Conservation (phyloP, 164 flowering plant genomes). For the Sedum album region DNA sequence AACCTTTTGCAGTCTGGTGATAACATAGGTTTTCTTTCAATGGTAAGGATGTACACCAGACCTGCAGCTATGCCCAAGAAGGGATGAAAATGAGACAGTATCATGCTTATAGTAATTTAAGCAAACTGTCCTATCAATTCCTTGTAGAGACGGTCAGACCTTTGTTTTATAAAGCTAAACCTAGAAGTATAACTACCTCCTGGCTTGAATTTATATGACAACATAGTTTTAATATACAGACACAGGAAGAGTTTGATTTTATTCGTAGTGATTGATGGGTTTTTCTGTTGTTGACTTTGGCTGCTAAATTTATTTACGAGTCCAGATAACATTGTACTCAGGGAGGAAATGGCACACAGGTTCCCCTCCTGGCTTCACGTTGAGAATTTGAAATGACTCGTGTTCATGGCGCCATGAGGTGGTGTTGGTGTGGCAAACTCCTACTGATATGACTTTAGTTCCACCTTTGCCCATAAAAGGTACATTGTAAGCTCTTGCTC, state of each 20-base stretch:
- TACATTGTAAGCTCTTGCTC: background rate
- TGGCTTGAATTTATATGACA: background rate
- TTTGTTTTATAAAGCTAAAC: background rate
- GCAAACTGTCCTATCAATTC: background rate
- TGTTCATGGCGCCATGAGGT: slow-evolving; percentile 43
- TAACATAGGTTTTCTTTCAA: slow-evolving; percentile 75
- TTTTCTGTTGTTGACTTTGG: too few relatives aligned
- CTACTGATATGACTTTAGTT: background rate
- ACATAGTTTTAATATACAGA: too few relatives aligned
- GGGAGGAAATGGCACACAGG: slow-evolving; percentile 48
- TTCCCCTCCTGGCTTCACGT: slow-evolving; percentile 33
- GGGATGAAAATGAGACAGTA: slow-evolving; percentile 32
- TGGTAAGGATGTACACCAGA: slow-evolving; percentile 96
- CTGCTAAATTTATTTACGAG: slow-evolving; percentile 7
- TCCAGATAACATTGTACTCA: slow-evolving; percentile 34
- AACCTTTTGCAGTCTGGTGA: slow-evolving; percentile 92
- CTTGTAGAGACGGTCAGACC: background rate
- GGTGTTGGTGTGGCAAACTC: slow-evolving; percentile 32
- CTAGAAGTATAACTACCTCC: background rate
- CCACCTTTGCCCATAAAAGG: background rate
- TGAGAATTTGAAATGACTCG: slow-evolving; percentile 37
- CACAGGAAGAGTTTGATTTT: too few relatives aligned
- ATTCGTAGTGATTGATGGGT: too few relatives aligned
- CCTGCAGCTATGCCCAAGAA: slow-evolving; percentile 98
- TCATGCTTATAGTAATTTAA: background rate